phyloP scores from a whole-genome alignment of 129 eudicot species.

The Ambrosia artemisiifolia region DNA sequence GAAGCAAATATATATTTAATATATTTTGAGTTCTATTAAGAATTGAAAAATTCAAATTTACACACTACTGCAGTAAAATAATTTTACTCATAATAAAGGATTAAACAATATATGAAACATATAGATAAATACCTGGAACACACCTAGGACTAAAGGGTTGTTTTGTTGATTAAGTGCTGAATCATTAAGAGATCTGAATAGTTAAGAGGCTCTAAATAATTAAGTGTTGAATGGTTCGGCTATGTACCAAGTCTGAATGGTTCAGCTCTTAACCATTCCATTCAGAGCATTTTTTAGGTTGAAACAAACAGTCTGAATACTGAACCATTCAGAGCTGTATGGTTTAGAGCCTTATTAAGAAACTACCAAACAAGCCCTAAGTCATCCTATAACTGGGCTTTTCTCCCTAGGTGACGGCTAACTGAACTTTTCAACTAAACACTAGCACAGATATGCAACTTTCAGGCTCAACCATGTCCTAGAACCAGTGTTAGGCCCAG shows the following conservation, averaged over 20 bases:
- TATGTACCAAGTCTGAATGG: too few species aligned
- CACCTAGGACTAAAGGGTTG: background rate
- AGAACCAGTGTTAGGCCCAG: background rate
- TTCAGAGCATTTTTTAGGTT: too few species aligned
- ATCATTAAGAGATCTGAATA: too few species aligned
- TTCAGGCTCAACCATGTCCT: background rate
- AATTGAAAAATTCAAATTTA: background rate
- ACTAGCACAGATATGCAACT: background rate
- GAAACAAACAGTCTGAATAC: too few species aligned
- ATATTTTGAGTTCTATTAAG: background rate
- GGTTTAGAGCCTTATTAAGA: too few species aligned
- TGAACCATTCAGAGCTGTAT: too few species aligned
- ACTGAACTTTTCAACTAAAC: background rate
- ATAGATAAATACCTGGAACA: background rate
- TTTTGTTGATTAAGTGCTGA: too few species aligned
- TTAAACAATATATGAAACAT: background rate
- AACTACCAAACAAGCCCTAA: too few species aligned
- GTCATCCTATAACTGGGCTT: background rate
- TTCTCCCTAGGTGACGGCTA: background rate
- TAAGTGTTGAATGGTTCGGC: too few species aligned
- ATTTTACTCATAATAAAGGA: background rate
- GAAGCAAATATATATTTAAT: background rate
- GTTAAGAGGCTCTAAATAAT: too few species aligned
- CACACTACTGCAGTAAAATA: background rate
- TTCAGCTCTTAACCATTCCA: too few species aligned